These are phyloP conservation scores for Petunia axillaris DNA, from an alignment of 257 asterid genomes.

Conservation along the genomic window DNA sequence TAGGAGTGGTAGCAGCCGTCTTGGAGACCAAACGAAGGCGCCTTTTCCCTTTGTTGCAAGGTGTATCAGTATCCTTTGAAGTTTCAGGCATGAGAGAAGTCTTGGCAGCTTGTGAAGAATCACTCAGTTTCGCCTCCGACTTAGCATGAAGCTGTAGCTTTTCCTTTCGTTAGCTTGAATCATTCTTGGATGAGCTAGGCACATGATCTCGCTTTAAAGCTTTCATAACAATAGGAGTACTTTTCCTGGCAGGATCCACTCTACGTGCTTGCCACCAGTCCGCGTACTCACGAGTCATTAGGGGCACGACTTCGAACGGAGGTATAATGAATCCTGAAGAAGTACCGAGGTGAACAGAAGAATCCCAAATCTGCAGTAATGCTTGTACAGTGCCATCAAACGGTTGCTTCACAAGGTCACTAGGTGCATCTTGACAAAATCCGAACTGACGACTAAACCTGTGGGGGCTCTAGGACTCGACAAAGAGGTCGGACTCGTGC, in stretches of 20 bases:
- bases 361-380: background rate
- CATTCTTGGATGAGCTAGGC: background rate
- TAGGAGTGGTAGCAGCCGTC: too few relatives aligned
- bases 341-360: background rate
- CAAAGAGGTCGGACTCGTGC: background rate
- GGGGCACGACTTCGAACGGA: background rate
- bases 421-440: background rate
- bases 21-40: too few relatives aligned
- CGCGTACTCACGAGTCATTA: background rate
- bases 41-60: too few relatives aligned
- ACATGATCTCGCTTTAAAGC: background rate
- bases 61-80: background rate
- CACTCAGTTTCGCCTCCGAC: background rate
- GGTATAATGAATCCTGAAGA: background rate
- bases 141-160: background rate
- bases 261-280: background rate
- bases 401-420: background rate
- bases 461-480: background rate
- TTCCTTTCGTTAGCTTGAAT: too few relatives aligned
- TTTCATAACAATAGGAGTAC: background rate
- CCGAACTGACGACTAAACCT: background rate
- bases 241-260: background rate
- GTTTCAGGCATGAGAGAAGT: background rate
- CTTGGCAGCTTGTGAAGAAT: background rate
- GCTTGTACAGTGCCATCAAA: too few relatives aligned